phyloP scores from a whole-genome alignment of 192 early-diverging fungal species.

The Coemansia sp. region DNA sequence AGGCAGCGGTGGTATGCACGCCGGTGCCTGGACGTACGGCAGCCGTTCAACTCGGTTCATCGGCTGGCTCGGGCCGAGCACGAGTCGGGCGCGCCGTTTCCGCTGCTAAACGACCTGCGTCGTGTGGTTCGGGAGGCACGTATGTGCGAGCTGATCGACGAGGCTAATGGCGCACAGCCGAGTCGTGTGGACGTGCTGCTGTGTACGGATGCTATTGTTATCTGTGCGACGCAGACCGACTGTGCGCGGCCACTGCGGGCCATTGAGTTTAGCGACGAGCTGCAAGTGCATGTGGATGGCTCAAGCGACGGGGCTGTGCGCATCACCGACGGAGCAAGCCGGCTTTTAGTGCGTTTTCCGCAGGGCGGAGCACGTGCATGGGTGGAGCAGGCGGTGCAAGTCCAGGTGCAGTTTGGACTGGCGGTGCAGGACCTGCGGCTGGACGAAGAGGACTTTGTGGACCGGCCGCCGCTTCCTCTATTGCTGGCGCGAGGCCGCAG shows the following conservation, averaged over 20 bases:
- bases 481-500: conserved; percentile 36
- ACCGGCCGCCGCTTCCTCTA: conserved; percentile 38
- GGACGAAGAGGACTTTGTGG: conserved; percentile 49
- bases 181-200: conserved; percentile 23
- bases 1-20: conserved; percentile 47
- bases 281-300: conserved; percentile 18
- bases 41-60: conserved; percentile 44
- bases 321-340: conserved; percentile 8
- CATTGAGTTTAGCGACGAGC: conserved; percentile 31
- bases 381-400: conserved; percentile 24
- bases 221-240: conserved; percentile 9
- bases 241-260: conserved; percentile 23
- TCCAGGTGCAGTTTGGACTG: conserved; percentile 13
- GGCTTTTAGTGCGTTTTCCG: conserved; percentile 11
- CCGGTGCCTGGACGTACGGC: conserved; percentile 31
- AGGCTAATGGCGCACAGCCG: not conserved
- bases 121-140: conserved; percentile 29
- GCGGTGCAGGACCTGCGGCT: conserved; percentile 47
- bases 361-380: conserved; percentile 28
- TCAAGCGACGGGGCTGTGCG: conserved; percentile 5
- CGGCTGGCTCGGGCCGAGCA: conserved; percentile 41
- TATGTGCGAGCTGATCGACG: not conserved
- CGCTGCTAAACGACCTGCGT: conserved; percentile 44
- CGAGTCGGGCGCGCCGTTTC: conserved; percentile 17
- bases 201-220: conserved; percentile 36